A percentile compares a stretch with the other conserved stretches of the same genome.
phyloP scores from a whole-genome alignment of 2,329 filamentous ascomycete genomes.

The Ascochyta koolunga region DNA sequence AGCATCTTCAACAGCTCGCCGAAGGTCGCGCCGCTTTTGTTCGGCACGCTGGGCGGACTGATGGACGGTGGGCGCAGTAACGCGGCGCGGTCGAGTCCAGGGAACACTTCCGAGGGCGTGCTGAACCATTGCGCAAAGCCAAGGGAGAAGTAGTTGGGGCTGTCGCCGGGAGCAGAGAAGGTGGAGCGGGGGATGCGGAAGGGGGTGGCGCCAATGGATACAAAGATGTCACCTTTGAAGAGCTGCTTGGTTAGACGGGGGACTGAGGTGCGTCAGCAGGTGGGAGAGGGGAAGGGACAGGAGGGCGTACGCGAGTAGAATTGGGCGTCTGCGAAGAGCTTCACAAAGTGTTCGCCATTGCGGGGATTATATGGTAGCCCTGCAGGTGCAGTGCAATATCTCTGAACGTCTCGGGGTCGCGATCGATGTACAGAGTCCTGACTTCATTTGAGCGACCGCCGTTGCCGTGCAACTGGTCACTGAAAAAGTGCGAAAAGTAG shows the following conservation, averaged over 20 bases:
- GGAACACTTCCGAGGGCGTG: slow-evolving; percentile 79
- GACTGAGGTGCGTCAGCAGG: slow-evolving; percentile 58
- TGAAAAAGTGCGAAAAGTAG: slow-evolving; percentile 95
- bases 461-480: slow-evolving; percentile 74
- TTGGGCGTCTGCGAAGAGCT: slow-evolving; percentile 90
- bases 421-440: slow-evolving; percentile 91
- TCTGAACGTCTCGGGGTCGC: slow-evolving; percentile 85
- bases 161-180: slow-evolving; percentile 83
- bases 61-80: slow-evolving; percentile 88
- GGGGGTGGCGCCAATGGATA: slow-evolving; percentile 82
- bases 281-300: neutral
- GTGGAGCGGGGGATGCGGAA: slow-evolving; percentile 91
- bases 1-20: slow-evolving; percentile 80
- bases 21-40: slow-evolving; percentile 83
- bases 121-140: slow-evolving; percentile 90
- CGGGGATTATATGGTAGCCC: slow-evolving; percentile 84
- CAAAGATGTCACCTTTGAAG: slow-evolving; percentile 89
- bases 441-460: slow-evolving; percentile 65
- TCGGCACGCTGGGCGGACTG: slow-evolving; percentile 78
- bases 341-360: slow-evolving; percentile 87
- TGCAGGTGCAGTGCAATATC: slow-evolving; percentile 92
- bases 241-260: slow-evolving; percentile 89
- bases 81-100: slow-evolving; percentile 77
- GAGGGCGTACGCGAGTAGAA: slow-evolving; percentile 77
- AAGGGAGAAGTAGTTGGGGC: slow-evolving; percentile 94